phyloP scores from a whole-genome alignment of 2,329 filamentous ascomycete genomes.

The Trichoderma sp. region DNA sequence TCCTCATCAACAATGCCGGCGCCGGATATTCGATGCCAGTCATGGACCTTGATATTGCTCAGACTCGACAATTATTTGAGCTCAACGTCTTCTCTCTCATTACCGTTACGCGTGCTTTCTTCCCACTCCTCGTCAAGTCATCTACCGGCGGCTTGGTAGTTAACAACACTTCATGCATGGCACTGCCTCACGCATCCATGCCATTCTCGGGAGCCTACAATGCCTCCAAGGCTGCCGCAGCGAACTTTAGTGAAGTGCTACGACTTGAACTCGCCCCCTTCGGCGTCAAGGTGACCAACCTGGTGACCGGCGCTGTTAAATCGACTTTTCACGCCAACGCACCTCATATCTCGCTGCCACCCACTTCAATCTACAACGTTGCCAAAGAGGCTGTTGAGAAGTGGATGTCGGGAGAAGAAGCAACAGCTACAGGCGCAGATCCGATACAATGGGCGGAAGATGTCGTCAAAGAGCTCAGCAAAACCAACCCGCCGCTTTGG shows the following conservation, averaged over 20 bases:
- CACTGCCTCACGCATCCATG: conserved; percentile 3
- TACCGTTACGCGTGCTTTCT: conserved; percentile 27
- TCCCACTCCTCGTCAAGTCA: conserved; percentile 29
- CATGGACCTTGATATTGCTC: conserved; percentile 26
- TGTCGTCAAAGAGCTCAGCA: not conserved
- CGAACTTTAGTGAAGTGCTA: conserved; percentile 29
- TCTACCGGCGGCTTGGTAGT: conserved; percentile 20
- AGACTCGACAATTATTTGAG: conserved; percentile 27
- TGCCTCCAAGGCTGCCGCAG: conserved; percentile 30
- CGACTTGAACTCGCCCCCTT: conserved; percentile 33
- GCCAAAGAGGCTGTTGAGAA: conserved; percentile 18
- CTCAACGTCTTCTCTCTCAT: conserved; percentile 33
- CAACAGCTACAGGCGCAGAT: not conserved
- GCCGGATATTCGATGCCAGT: conserved; percentile 30
- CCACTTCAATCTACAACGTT: conserved; percentile 2
- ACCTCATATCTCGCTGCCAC: not conserved
- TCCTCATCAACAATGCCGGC: conserved; percentile 35
- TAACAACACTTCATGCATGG: conserved; percentile 27
- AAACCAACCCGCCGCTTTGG: not conserved
- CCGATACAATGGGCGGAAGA: conserved; percentile 4
- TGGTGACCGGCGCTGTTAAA: conserved; percentile 23
- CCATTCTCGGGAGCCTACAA: conserved; percentile 31
- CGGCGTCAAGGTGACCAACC: conserved; percentile 29
- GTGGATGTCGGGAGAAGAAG: conserved; percentile 14
- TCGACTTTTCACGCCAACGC: conserved; percentile 20